Percentiles rank a stretch among this genome's conserved stretches.
phyloP scores from a whole-genome alignment of 1,284 basidiomycete genomes.

The Leccinum variabile region DNA sequence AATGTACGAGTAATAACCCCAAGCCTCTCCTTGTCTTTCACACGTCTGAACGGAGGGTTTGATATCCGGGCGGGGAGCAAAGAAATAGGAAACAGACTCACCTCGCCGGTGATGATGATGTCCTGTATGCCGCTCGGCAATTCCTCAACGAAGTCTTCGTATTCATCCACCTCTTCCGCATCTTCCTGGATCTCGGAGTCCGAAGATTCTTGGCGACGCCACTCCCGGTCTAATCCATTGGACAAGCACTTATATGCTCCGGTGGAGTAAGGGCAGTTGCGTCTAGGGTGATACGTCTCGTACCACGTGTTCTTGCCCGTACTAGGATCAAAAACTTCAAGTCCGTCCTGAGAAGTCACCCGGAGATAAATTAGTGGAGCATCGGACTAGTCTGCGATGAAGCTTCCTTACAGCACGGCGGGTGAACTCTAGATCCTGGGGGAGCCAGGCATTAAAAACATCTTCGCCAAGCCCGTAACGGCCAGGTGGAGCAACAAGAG shows the following conservation, averaged over 20 bases:
- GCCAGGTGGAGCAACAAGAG: conserved; percentile 37
- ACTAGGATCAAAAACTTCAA: conserved; percentile 41
- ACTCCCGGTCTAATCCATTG: conserved; percentile 23
- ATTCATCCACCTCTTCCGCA: conserved; percentile 37
- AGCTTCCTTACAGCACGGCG: conserved; percentile 36
- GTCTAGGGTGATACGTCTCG: conserved; percentile 42
- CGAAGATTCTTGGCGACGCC: conserved; percentile 27
- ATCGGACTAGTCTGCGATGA: conserved; percentile 1
- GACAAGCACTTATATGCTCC: conserved; percentile 34
- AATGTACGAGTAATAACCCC: conserved; percentile 46
- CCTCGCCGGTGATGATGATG: conserved; percentile 51
- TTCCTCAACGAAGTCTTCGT: conserved; percentile 39
- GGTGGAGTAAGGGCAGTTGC: conserved; percentile 36
- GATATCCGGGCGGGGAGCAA: conserved; percentile 2
- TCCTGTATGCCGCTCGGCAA: conserved; percentile 42
- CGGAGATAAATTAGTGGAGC: conserved; percentile 15
- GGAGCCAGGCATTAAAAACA: conserved; percentile 48
- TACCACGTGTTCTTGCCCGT: conserved; percentile 41
- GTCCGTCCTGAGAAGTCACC: conserved; percentile 36
- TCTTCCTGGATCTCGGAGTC: conserved; percentile 20
- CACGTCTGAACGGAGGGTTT: conserved; percentile 35
- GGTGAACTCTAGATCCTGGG: conserved; percentile 35
- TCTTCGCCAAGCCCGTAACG: conserved; percentile 39
- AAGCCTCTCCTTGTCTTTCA: conserved; percentile 44
- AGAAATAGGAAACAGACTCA: conserved; percentile 23